Conservation (phyloP, 169 alveolate species). For the Amoebophrya sp. region DNA sequence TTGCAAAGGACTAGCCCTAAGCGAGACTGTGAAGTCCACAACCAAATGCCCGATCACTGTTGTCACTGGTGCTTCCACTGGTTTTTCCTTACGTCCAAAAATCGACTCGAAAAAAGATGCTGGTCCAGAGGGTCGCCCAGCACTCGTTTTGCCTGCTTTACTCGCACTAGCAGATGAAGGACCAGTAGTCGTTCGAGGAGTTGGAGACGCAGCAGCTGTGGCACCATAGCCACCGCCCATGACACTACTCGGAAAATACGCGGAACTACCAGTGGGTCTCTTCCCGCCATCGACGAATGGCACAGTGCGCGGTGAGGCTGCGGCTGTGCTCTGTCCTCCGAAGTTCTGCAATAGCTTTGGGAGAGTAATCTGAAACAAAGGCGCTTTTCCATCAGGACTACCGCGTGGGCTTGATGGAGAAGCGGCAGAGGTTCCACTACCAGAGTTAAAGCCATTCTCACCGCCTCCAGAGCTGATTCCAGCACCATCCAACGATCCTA, state of each 20-base stretch:
- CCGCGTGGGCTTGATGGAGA: neutral
- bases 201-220: neutral
- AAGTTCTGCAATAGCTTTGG: no score
- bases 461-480: neutral
- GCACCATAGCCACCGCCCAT: neutral
- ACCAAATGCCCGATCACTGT: neutral
- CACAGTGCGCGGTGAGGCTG: neutral
- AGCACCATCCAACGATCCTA: neutral
- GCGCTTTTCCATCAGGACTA: neutral
- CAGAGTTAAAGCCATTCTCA: neutral
- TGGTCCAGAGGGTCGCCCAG: neutral
- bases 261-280: neutral
- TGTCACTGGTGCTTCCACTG: neutral
- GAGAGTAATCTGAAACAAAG: no score
- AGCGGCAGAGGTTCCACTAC: neutral
- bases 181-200: neutral
- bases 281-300: neutral
- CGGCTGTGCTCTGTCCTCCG: no score
- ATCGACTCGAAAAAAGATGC: neutral
- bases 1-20: neutral
- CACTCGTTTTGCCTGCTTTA: neutral
- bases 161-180: neutral
- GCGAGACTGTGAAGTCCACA: slow-evolving; percentile 14
- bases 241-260: neutral
- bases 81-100: neutral